Base-by-base conservation (phyloP, 495 filamentous ascomycete species). In the Tricharina praecox region DNA sequence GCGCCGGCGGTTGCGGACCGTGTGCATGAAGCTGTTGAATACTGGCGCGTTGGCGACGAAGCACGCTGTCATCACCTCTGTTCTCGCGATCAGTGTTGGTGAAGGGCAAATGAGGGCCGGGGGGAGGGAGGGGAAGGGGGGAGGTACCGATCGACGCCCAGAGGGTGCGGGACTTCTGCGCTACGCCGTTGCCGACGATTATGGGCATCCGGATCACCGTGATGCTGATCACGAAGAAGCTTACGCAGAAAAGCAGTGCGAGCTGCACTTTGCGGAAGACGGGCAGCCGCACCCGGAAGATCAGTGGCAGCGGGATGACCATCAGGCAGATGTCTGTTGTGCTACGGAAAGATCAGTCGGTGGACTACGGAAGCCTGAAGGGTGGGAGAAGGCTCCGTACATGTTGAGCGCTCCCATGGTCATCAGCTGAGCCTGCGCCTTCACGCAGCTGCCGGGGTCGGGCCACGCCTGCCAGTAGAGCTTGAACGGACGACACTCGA, bases 21-120 rank as follows among this genome's bases (percentile, higher is more conserved):
- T 52, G 28, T 56, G 56, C 30, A 60, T 38, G 40, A 61, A 51
- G 13, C 43, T 46, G 37, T 61, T 61, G 8, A 61, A 39, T 24
- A 61, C 43, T 2, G 58, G 58, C 3, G 58, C 58, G 20, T 61
- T 61, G 37, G 58, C 58, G 23, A 61, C 58, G 10, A 61, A 19
- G 34, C 53, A 56, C 32, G 58, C 57, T 0, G 25, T 53, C 9
- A 58, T 23, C 13, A 54, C 58, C 36, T 61, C 58, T 19, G 57
- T 55, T 53, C 45, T 50, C n/a, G 21, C 30, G 32, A n/a, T 5
- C 16, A 11, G 16, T 32, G 13, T 45, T 24, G 49, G 28, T 35
- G 13, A n/a, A n/a, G n/a, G n/a, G n/a, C n/a, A n/a, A n/a, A n/a
- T n/a, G n/a, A 23, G 11, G 5, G 8, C 18, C 9, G 15, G 10